Conservation (phyloP, 2,329 filamentous ascomycete species). For the Microdochium paspali region DNA sequence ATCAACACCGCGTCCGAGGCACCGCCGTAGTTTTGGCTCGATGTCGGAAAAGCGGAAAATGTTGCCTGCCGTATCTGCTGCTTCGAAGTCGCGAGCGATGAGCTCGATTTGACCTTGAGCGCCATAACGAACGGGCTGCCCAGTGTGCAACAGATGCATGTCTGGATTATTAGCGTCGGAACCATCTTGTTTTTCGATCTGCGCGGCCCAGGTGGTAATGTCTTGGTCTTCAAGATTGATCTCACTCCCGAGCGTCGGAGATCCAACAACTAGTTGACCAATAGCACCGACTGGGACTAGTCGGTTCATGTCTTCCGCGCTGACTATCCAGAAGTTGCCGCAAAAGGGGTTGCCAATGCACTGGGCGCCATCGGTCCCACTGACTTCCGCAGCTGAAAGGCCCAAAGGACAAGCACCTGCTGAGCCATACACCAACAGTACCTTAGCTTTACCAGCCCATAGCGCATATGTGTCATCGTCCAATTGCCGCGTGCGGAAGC, state of each 20-base stretch:
- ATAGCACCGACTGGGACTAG: slow-evolving; percentile 44
- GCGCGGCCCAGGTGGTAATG: slow-evolving; percentile 11
- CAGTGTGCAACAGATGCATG: slow-evolving; percentile 33
- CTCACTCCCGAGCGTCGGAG: slow-evolving; percentile 35
- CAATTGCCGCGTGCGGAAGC: slow-evolving; percentile 35
- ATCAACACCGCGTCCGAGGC: slow-evolving; percentile 35
- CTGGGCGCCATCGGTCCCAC: slow-evolving; percentile 22
- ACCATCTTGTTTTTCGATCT: slow-evolving; percentile 2
- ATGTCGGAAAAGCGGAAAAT: slow-evolving; percentile 31
- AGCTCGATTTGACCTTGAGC: slow-evolving; percentile 39
- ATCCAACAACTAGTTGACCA: slow-evolving; percentile 52
- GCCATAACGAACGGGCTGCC: slow-evolving; percentile 38
- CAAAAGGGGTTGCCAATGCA: slow-evolving; percentile 37
- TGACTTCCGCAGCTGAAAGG: slow-evolving; percentile 36
- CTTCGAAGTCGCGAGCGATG: slow-evolving; percentile 31
- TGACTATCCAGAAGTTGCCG: slow-evolving; percentile 43
- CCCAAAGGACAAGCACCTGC: slow-evolving; percentile 41
- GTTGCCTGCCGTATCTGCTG: slow-evolving; percentile 27
- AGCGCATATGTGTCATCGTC: slow-evolving; percentile 37
- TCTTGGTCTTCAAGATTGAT: slow-evolving; percentile 22
- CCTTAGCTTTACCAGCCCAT: slow-evolving; percentile 33
- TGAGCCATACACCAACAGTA: slow-evolving; percentile 41
- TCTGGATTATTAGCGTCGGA: slow-evolving; percentile 12
- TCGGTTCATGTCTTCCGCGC: slow-evolving; percentile 37
- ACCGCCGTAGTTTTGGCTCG: slow-evolving; percentile 36